Evolutionary conservation across 768 basidiomycete species (phyloP).

Genomic region (Collybia nuda): DNA sequence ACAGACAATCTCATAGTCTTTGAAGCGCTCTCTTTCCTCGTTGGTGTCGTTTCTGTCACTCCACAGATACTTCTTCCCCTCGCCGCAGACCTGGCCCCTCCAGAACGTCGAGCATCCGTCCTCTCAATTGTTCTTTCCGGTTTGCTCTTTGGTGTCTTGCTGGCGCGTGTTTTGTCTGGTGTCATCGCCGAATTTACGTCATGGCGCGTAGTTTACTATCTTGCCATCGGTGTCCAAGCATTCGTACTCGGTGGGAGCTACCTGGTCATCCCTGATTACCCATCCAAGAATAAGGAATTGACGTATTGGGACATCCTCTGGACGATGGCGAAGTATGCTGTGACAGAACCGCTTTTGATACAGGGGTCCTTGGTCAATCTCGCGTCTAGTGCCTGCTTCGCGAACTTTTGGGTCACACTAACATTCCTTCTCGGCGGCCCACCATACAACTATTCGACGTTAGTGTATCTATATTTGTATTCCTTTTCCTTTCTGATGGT

Average conservation of each 20-base stretch:
- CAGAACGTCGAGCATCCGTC: constrained; percentile 69
- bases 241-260: constrained; percentile 60
- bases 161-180: constrained; percentile 74
- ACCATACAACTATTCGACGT: constrained; percentile 78
- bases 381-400: constrained; percentile 58
- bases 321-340: constrained; percentile 75
- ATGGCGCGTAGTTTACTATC: constrained; percentile 78
- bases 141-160: constrained; percentile 69
- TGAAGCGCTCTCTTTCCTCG: constrained; percentile 66
- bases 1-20: constrained; percentile 60
- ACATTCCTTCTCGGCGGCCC: constrained; percentile 80
- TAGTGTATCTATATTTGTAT: constrained; percentile 19
- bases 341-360: constrained; percentile 78
- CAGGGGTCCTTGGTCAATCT: constrained; percentile 67
- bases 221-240: constrained; percentile 71
- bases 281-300: constrained; percentile 65
- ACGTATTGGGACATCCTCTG: constrained; percentile 68
- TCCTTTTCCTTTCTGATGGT: background rate
- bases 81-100: constrained; percentile 81
- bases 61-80: constrained; percentile 77
- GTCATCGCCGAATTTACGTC: constrained; percentile 69
- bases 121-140: constrained; percentile 72
- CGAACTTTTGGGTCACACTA: constrained; percentile 69
- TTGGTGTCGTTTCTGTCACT: constrained; percentile 70
- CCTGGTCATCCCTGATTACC: constrained; percentile 78